phyloP scores from a whole-genome alignment of 306 rosid genomes.

The Cicer pinnatifidum region DNA sequence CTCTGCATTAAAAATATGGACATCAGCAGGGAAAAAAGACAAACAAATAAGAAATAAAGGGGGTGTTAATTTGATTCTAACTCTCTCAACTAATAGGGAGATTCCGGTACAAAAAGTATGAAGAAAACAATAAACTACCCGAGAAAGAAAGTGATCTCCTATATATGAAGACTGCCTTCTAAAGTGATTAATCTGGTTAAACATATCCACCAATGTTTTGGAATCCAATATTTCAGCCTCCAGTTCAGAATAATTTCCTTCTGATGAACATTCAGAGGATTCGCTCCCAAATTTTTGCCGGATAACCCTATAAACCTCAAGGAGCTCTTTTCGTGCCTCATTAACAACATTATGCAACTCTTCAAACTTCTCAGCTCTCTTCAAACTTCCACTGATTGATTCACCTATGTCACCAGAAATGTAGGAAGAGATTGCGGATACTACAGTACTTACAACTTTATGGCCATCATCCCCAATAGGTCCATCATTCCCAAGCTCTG shows the following conservation, averaged over 20 bases:
- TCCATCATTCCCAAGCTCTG: slow-evolving; percentile 63
- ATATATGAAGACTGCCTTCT: slow-evolving; percentile 45
- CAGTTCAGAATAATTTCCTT: slow-evolving; percentile 53
- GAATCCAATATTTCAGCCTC: slow-evolving; percentile 67
- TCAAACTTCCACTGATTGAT: slow-evolving; percentile 54
- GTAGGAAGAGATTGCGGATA: slow-evolving; percentile 73
- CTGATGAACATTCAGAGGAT: slow-evolving; percentile 54
- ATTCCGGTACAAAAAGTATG: slow-evolving; percentile 32
- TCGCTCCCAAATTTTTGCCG: slow-evolving; percentile 50
- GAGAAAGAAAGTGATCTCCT: slow-evolving; percentile 58
- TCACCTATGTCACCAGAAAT: slow-evolving; percentile 58
- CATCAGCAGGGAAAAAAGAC: slow-evolving; percentile 9
- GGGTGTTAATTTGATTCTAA: slow-evolving; percentile 27
- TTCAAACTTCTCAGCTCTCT: slow-evolving; percentile 54
- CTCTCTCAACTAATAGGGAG: slow-evolving; percentile 29
- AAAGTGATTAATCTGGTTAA: slow-evolving; percentile 61
- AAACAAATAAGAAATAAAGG: slow-evolving; percentile 20
- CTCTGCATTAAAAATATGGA: slow-evolving; percentile 62
- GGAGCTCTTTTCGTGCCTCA: slow-evolving; percentile 70
- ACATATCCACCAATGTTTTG: slow-evolving; percentile 74
- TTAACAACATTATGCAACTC: slow-evolving; percentile 59
- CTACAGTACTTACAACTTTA: slow-evolving; percentile 67
- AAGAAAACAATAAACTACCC: slow-evolving; percentile 56
- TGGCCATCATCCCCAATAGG: slow-evolving; percentile 66
- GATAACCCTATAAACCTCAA: slow-evolving; percentile 59